phyloP scores from a whole-genome alignment of 2,329 filamentous ascomycete species.

The Huntiella abstrusa region DNA sequence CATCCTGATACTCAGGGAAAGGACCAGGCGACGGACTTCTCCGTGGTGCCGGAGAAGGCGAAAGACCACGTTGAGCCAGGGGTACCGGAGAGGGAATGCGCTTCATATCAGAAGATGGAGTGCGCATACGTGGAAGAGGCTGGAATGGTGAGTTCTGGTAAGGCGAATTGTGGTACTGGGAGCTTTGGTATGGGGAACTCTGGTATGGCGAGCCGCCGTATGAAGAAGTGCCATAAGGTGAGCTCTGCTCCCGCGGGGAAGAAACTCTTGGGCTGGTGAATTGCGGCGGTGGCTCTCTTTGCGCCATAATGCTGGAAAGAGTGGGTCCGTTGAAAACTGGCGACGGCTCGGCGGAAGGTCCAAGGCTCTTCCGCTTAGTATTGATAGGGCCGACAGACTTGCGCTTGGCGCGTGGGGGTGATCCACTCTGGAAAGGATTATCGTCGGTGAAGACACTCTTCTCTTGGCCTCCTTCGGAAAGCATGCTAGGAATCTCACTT shows the following conservation, averaged over 20 bases:
- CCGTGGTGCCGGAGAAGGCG: constrained; percentile 9
- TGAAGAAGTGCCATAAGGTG: too few species aligned
- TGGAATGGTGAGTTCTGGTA: background rate
- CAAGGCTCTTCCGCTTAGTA: constrained; percentile 20
- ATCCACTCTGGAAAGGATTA: constrained; percentile 83
- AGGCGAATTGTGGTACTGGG: background rate
- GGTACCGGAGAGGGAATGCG: constrained; percentile 5
- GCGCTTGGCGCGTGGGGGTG: constrained; percentile 36
- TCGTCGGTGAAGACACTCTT: constrained; percentile 65
- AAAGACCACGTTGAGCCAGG: constrained; percentile 7
- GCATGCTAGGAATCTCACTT: constrained; percentile 17
- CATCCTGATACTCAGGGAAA: constrained; percentile 10
- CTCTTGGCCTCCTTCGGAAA: constrained; percentile 22
- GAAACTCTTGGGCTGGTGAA: background rate
- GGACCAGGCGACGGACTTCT: constrained; percentile 10
- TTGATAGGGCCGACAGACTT: constrained; percentile 24
- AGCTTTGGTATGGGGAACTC: background rate
- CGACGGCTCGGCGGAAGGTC: constrained; percentile 19
- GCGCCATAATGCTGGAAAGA: constrained; percentile 11
- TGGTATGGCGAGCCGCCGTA: too few species aligned
- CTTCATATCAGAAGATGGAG: constrained; percentile 1
- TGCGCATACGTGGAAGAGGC: constrained; percentile 3
- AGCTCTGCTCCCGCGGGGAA: background rate
- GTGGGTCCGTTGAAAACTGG: constrained; percentile 6
- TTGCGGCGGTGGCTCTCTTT: constrained; percentile 2